Conservation (phyloP, 495 filamentous ascomycete genomes). For the Penicillium robsamsonii region DNA sequence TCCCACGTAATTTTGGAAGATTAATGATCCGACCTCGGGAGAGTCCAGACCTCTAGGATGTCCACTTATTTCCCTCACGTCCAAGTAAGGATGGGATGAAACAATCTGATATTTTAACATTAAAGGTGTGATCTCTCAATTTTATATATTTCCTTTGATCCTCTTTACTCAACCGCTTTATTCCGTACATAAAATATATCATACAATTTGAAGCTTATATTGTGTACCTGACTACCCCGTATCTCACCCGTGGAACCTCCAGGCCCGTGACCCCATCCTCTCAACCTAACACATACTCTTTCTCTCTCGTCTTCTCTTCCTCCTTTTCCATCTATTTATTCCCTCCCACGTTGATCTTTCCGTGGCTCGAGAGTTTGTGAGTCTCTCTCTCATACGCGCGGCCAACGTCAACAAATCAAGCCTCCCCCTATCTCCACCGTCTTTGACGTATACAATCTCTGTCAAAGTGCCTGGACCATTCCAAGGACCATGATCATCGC, state of each 20-base stretch:
- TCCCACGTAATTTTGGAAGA: conserved; percentile 7
- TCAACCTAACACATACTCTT: not conserved
- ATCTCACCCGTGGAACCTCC: conserved; percentile 10
- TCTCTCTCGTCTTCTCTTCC: conserved; percentile 4
- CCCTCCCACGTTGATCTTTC: not conserved
- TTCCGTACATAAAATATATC: no score
- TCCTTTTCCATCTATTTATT: conserved; percentile 7
- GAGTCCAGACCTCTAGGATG: conserved; percentile 8
- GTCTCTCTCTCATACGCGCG: not conserved
- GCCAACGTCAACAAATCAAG: not conserved
- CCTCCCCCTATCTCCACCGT: not conserved
- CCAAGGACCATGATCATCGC: conserved; percentile 30
- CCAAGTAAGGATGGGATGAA: conserved; percentile 14
- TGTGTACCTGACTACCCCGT: conserved; percentile 14
- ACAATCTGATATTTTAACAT: not conserved
- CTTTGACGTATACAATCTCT: not conserved
- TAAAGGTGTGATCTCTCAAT: no score
- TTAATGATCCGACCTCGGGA: conserved; percentile 2
- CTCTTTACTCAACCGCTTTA: no score
- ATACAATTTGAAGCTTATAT: no score
- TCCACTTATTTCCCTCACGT: conserved; percentile 3
- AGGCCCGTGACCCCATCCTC: conserved; percentile 12
- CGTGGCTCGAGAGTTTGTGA: not conserved
- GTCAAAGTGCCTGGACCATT: conserved; percentile 2
- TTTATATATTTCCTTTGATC: no score